phyloP scores from a whole-genome alignment of 768 basidiomycete genomes.

The Amanita rubescens region DNA sequence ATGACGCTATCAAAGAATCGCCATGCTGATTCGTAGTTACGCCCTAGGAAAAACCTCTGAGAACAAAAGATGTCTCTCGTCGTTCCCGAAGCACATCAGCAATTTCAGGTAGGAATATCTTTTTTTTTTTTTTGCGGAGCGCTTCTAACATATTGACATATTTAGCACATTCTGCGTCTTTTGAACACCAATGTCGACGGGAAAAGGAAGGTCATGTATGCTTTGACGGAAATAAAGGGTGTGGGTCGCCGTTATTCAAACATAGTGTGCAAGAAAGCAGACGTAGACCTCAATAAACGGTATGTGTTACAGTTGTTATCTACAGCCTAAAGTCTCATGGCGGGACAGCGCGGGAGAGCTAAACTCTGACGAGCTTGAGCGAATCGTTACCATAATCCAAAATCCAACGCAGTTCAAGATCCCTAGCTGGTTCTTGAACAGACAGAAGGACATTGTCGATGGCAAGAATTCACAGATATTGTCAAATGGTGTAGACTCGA shows the following conservation, averaged over 20 bases:
- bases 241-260: constrained; percentile 98
- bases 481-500: constrained; percentile 95
- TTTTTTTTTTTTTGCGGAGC: constrained; percentile 10
- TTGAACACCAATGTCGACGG: constrained; percentile 99
- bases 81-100: constrained; percentile 89
- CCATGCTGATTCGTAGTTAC: constrained; percentile 3
- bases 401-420: constrained; percentile 99
- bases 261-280: constrained; percentile 99
- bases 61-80: constrained; percentile 82
- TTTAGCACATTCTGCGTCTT: constrained; percentile 96
- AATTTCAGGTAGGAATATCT: constrained; percentile 78
- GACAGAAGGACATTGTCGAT: constrained; percentile 96
- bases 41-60: constrained; percentile 12
- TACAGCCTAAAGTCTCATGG: constrained; percentile 2
- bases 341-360: constrained; percentile 86
- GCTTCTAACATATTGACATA: background rate
- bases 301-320: constrained; percentile 27
- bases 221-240: constrained; percentile 99
- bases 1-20: constrained; percentile 12
- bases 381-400: constrained; percentile 98
- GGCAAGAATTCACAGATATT: constrained; percentile 96
- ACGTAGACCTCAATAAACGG: constrained; percentile 98
- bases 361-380: constrained; percentile 99
- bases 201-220: constrained; percentile 99
- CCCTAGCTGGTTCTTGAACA: constrained; percentile 98